phyloP scores from a whole-genome alignment of 495 filamentous ascomycete species.

The Podospora australis region DNA sequence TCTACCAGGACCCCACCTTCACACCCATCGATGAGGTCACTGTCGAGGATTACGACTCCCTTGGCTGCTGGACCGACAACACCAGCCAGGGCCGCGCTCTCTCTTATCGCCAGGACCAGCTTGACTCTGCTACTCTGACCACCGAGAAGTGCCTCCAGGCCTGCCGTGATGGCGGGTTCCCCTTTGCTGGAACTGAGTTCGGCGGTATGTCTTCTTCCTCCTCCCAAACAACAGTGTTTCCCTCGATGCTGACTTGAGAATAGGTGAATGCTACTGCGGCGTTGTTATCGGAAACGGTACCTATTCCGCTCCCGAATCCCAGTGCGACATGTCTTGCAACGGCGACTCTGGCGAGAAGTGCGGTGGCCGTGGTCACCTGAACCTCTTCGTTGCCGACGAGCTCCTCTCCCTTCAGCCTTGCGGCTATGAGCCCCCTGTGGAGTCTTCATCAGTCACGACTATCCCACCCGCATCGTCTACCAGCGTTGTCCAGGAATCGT shows the following conservation, averaged over 20 bases:
- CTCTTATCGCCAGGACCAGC: conserved; percentile 36
- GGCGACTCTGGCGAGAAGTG: conserved; percentile 41
- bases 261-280: conserved; percentile 40
- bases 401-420: conserved; percentile 42
- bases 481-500: background rate
- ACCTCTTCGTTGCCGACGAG: conserved; percentile 39
- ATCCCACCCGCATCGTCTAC: conserved; percentile 14
- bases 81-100: conserved; percentile 41
- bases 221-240: background rate
- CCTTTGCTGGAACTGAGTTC: conserved; percentile 48
- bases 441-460: conserved; percentile 6
- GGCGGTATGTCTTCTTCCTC: conserved; percentile 31
- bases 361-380: conserved; percentile 39
- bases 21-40: conserved; percentile 30
- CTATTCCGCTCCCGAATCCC: conserved; percentile 24
- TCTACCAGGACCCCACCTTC: conserved; percentile 50
- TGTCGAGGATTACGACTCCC: conserved; percentile 38
- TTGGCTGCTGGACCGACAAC: conserved; percentile 56
- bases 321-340: conserved; percentile 44
- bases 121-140: conserved; percentile 33
- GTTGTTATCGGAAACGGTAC: conserved; percentile 45
- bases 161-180: conserved; percentile 41
- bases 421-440: conserved; percentile 26
- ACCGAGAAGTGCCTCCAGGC: conserved; percentile 40
- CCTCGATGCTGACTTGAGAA: conserved; percentile 13